Conservation (phyloP, 768 basidiomycete genomes). For the Rhizopogon vulgaris region DNA sequence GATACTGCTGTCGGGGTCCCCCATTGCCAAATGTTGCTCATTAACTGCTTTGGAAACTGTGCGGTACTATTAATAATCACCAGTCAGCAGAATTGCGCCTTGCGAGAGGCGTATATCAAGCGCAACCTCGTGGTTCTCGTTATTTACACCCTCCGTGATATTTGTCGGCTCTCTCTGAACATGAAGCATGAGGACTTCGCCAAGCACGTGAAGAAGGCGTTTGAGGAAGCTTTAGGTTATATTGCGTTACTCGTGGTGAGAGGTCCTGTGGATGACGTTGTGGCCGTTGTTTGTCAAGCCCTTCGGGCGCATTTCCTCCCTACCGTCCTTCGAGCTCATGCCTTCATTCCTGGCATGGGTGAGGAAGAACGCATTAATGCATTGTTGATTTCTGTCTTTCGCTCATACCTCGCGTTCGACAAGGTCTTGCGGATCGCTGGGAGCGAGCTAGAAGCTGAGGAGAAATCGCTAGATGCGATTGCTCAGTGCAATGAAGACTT, state of each 20-base stretch:
- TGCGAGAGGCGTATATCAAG: neutral
- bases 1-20: neutral
- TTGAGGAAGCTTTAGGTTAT: slow-evolving; percentile 1
- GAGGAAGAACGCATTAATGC: neutral
- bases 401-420: neutral
- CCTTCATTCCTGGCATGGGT: neutral
- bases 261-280: slow-evolving; percentile 1
- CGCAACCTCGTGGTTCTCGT: neutral
- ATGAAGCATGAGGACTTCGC: neutral
- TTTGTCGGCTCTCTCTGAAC: neutral
- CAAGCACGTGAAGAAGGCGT: neutral
- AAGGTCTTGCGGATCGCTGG: slow-evolving; percentile 1
- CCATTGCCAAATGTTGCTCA: neutral
- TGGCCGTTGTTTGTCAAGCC: neutral
- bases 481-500: neutral
- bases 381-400: neutral
- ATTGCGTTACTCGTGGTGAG: neutral
- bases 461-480: neutral
- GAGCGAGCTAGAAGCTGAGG: neutral
- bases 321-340: neutral
- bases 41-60: slow-evolving; percentile 2
- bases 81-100: neutral
- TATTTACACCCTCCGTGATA: neutral
- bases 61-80: neutral
- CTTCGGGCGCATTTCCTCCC: neutral